phyloP scores from a whole-genome alignment of 768 basidiomycete genomes.

The Suillus subaureus region DNA sequence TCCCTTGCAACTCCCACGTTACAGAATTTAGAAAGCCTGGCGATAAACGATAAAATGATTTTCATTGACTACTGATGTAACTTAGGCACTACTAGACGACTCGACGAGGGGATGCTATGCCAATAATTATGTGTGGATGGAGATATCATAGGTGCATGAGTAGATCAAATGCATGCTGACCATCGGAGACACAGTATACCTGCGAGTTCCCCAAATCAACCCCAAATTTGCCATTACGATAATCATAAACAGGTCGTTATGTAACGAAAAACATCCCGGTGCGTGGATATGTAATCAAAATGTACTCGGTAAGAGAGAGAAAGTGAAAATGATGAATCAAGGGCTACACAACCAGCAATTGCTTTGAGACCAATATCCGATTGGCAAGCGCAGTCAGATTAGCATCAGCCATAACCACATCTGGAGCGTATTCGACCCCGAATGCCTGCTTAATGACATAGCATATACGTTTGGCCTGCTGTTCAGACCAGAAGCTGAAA shows the following conservation, averaged over 20 bases:
- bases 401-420: slow-evolving; percentile 92
- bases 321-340: slow-evolving; percentile 13
- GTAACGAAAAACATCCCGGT: slow-evolving; percentile 1
- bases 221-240: too few relatives aligned
- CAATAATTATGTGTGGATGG: too few relatives aligned
- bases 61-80: too few relatives aligned
- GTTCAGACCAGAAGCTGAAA: slow-evolving; percentile 91
- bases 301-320: neutral
- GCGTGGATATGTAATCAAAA: neutral
- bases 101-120: too few relatives aligned
- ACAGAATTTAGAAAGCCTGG: too few relatives aligned
- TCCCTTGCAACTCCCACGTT: too few relatives aligned
- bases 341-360: slow-evolving; percentile 42
- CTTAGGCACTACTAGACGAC: too few relatives aligned
- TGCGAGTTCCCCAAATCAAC: too few relatives aligned
- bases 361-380: slow-evolving; percentile 78
- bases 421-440: slow-evolving; percentile 83
- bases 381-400: slow-evolving; percentile 86
- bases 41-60: too few relatives aligned
- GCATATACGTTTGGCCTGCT: slow-evolving; percentile 89
- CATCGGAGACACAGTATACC: too few relatives aligned
- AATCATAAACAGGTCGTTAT: neutral
- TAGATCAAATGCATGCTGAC: too few relatives aligned
- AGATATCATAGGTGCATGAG: too few relatives aligned
- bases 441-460: slow-evolving; percentile 79